Percentiles rank a stretch among this genome's conserved stretches.
These are phyloP conservation scores for Ustanciosporium gigantosporum DNA, from an alignment of 1,284 basidiomycete species.

Conservation along the genomic window DNA sequence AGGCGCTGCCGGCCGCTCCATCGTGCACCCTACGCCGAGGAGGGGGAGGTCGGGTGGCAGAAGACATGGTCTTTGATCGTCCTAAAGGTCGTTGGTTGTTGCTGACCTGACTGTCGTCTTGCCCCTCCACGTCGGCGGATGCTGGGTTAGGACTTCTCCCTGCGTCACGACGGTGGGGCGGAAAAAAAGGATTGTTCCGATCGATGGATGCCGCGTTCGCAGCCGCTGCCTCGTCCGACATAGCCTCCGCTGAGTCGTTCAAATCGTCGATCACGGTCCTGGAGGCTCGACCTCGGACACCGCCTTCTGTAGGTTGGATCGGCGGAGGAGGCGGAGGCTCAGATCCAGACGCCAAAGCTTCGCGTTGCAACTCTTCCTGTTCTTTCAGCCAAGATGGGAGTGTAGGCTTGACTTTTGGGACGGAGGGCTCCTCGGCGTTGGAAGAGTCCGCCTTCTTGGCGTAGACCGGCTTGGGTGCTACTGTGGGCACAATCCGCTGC, in stretches of 20 bases:
- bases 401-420: slow-evolving; percentile 37
- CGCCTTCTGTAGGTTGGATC: slow-evolving; percentile 33
- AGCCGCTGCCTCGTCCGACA: slow-evolving; percentile 45
- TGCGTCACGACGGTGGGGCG: slow-evolving; percentile 40
- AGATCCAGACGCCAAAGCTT: slow-evolving; percentile 42
- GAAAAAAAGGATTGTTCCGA: slow-evolving; percentile 55
- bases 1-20: slow-evolving; percentile 3
- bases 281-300: slow-evolving; percentile 17
- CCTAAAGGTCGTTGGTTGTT: slow-evolving; percentile 36
- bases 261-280: slow-evolving; percentile 49
- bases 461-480: slow-evolving; percentile 52
- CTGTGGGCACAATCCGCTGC: slow-evolving; percentile 31
- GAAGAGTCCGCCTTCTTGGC: slow-evolving; percentile 22
- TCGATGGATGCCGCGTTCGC: slow-evolving; percentile 52
- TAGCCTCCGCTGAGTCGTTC: slow-evolving; percentile 44
- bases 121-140: slow-evolving; percentile 1
- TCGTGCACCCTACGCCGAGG: slow-evolving; percentile 26
- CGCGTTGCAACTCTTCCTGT: slow-evolving; percentile 55
- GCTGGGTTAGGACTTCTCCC: slow-evolving; percentile 15
- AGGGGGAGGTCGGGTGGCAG: slow-evolving; percentile 4
- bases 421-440: slow-evolving; percentile 6
- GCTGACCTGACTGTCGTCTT: slow-evolving; percentile 31
- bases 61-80: slow-evolving; percentile 42
- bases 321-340: slow-evolving; percentile 43
- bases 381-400: slow-evolving; percentile 58